A percentile compares a stretch with the other conserved stretches of the same genome.
phyloP scores from a whole-genome alignment of 129 eudicot genomes.

The Arctium minus region DNA sequence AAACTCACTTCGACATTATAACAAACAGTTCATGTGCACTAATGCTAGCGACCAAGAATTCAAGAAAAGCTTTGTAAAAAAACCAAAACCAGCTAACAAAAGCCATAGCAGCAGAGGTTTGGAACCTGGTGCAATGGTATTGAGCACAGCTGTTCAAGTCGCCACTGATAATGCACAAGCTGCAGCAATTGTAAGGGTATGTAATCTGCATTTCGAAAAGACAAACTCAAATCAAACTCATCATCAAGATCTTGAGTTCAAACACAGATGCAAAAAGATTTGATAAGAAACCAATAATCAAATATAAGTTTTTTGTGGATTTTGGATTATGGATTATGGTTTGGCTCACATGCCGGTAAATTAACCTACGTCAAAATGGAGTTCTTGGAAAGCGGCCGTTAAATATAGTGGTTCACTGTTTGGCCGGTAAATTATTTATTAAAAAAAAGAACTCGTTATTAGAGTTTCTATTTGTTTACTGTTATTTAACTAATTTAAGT shows the following conservation, averaged over 20 bases:
- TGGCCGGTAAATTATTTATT: no score
- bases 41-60: conserved; percentile 40
- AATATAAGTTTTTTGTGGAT: neutral
- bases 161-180: conserved; percentile 59
- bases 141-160: conserved; percentile 37
- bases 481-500: no score
- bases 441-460: no score
- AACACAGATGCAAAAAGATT: no score
- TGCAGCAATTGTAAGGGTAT: conserved; percentile 66
- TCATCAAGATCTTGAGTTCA: neutral
- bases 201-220: conserved; percentile 44
- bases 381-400: no score
- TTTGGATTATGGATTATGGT: neutral
- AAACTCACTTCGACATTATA: neutral
- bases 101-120: conserved; percentile 44
- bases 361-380: no score
- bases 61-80: conserved; percentile 41
- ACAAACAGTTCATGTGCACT: neutral
- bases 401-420: no score
- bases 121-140: conserved; percentile 39
- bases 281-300: neutral
- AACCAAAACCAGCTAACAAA: conserved; percentile 45
- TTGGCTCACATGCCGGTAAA: neutral
- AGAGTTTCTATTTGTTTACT: no score
- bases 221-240: neutral